Base-by-base conservation (phyloP, 2,329 filamentous ascomycete species). In the Sarocladium brachiariae region DNA sequence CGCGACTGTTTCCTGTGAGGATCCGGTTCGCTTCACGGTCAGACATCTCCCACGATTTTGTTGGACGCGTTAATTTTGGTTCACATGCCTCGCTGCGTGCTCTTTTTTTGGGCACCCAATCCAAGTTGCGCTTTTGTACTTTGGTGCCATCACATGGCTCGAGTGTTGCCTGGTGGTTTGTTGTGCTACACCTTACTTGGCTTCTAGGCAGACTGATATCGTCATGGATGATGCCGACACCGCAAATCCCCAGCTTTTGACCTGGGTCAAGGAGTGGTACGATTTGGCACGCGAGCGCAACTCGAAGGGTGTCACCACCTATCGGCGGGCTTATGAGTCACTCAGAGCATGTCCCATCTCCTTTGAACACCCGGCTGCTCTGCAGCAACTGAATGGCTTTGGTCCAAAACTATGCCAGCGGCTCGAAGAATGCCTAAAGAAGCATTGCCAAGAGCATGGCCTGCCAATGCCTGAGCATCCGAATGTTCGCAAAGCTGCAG, bases 221-320 rank as follows among this genome's bases (percentile, higher is more conserved):
- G 37, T 45, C 53, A 68, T 68, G 65, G 64, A 63, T 31, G 63
- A 64, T 39, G 59, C 68, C 25, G 67, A 71, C 24, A 84, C 79
- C 56, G 77, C 81, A 14, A 93, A 93, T 58, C 83, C 87, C 4
- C 73, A 88, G 35, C 74, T 89, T 8, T 74, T 91, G 10, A 69
- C 70, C 56, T 91, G 86, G 82, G 80, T 91, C 48, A 84, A 87
- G 60, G 86, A 90, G 70, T 89, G 84, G 85, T 76, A 86, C 47
- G 84, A 90, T 39, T 63, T 77, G 35, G 87, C 86, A 11, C 75
- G 77, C 46, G 80, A 88, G 57, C 78, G 77, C 41, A 88, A 85
- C 61, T 79, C 80, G 16, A 89, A 88, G 62, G 85, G 84, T 19
- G 68, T 82, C 21, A 80, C 76, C n/a, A 83, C 80, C 0, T 92